Base-by-base conservation (phyloP, 1,284 basidiomycete species). In the Moniliophthora roreri region DNA sequence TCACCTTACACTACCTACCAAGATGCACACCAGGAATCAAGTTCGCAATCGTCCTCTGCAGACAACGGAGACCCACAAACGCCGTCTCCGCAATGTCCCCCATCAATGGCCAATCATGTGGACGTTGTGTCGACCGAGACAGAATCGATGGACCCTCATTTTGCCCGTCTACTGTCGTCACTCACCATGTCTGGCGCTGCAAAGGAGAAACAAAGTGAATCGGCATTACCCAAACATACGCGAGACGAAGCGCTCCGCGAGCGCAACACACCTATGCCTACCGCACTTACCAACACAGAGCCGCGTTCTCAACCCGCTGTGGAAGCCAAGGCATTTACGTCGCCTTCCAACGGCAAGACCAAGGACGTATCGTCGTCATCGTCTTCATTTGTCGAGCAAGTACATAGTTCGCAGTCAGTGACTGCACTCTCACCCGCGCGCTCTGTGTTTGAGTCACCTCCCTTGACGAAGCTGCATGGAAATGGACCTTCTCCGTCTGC, bases 111-210 rank as follows among this genome's bases (percentile, higher is more conserved):
- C 6, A 55, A 54, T 26, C 50, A 40, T 47, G 46, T 55, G 18
- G 36, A 52, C 35, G 37, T 54, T 20, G 41, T 20, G 8, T 16
- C 39, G 20, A 24, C 42, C 11, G 18, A 39, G 13, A 51, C 63
- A 7, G 60, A 67, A 23, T 51, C 66, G 16, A 68, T 85, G 53
- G 85, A 89, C 65, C 84, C 87, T 36, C 85, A 89, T 60, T 79
- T 91, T 62, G 85, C 87, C 20, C 78, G 82, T 20, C 73, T 90
- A 10, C 70, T 90, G 47, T 81, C 75, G 48, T 81, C 79, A 5
- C 74, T 90, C 47, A 78, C 82, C 11, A 67, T 84, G 48, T 89
- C 87, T 21, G 83, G 81, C 9, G 54, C 56, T 28, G 39, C 63
- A 54, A 61, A 59, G 55, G 57, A 61, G 48, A 40, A 54, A 51